A percentile compares a stretch with the other conserved stretches of the same genome.
phyloP scores from a whole-genome alignment of 2,329 filamentous ascomycete species.

The Microcera coccophila region DNA sequence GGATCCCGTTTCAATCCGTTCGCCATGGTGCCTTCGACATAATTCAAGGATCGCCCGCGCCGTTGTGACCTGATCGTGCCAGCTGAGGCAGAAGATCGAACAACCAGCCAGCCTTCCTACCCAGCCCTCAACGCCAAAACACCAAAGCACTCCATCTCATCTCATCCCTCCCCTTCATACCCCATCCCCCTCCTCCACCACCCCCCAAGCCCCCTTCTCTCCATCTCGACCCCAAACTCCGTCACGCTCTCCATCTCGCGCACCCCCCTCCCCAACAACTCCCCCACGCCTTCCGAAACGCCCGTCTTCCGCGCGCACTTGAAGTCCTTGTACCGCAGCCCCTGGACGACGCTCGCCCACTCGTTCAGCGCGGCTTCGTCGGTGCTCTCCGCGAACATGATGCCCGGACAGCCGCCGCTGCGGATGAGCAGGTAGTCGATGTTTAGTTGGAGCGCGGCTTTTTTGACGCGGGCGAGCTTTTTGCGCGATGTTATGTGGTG shows the following conservation, averaged over 20 bases:
- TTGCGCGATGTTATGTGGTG: constrained; percentile 80
- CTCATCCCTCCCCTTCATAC: constrained; percentile 30
- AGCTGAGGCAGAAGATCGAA: too few species aligned
- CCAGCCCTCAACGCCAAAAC: too few species aligned
- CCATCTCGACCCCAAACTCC: constrained; percentile 61
- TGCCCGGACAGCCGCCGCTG: constrained; percentile 65
- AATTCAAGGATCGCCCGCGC: too few species aligned
- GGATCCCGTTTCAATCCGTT: too few species aligned
- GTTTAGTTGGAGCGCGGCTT: constrained; percentile 56
- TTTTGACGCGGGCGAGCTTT: constrained; percentile 59
- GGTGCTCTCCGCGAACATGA: constrained; percentile 70
- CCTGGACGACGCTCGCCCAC: constrained; percentile 64
- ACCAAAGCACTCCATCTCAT: too few species aligned
- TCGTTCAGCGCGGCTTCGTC: constrained; percentile 51
- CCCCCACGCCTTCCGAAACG: not conserved
- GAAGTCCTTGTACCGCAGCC: constrained; percentile 69
- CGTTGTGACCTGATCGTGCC: too few species aligned
- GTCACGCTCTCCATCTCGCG: constrained; percentile 61
- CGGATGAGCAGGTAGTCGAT: constrained; percentile 61
- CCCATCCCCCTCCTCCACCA: constrained; percentile 73
- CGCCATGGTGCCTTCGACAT: too few species aligned
- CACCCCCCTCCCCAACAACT: constrained; percentile 30
- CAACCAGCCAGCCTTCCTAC: too few species aligned
- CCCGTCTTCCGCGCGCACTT: constrained; percentile 56
- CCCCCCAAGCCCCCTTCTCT: constrained; percentile 50